Percentiles rank a stretch among this genome's conserved stretches.
Conservation (phyloP, 2,329 filamentous ascomycete species). For the Helminthosporium solani region DNA sequence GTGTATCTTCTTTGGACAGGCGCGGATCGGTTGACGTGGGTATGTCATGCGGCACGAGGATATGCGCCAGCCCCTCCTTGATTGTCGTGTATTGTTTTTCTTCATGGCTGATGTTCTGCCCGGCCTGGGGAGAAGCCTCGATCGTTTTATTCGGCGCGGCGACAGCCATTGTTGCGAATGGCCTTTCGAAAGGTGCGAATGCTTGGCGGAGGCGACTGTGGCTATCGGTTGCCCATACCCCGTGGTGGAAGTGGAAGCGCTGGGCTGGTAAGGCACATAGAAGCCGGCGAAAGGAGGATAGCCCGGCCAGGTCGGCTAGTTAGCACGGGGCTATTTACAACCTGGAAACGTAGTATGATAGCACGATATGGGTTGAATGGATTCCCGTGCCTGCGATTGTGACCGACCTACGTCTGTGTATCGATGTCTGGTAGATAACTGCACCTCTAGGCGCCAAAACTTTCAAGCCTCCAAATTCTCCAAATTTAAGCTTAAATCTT, state of each 20-base stretch:
- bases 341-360: too few relatives aligned
- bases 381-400: too few relatives aligned
- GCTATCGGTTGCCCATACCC: slow-evolving; percentile 32
- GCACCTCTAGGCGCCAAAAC: background rate
- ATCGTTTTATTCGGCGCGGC: slow-evolving; percentile 22
- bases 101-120: slow-evolving; percentile 45
- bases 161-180: slow-evolving; percentile 11
- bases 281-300: slow-evolving; percentile 10
- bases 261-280: slow-evolving; percentile 24
- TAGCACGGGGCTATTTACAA: too few relatives aligned
- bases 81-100: slow-evolving; percentile 61
- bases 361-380: too few relatives aligned
- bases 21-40: slow-evolving; percentile 52
- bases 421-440: too few relatives aligned
- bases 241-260: slow-evolving; percentile 10
- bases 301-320: background rate
- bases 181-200: slow-evolving; percentile 13
- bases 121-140: slow-evolving; percentile 28
- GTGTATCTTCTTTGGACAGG: slow-evolving; percentile 52
- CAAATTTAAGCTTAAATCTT: too few relatives aligned
- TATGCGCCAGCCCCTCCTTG: slow-evolving; percentile 67
- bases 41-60: slow-evolving; percentile 60
- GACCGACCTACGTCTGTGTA: too few relatives aligned
- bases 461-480: background rate
- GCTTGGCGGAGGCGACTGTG: slow-evolving; percentile 28